Evolutionary conservation across 2,329 filamentous ascomycete genomes (phyloP), one percentile per base, ranked within the genome.

Genomic region (Aureobasidium sp.): DNA sequence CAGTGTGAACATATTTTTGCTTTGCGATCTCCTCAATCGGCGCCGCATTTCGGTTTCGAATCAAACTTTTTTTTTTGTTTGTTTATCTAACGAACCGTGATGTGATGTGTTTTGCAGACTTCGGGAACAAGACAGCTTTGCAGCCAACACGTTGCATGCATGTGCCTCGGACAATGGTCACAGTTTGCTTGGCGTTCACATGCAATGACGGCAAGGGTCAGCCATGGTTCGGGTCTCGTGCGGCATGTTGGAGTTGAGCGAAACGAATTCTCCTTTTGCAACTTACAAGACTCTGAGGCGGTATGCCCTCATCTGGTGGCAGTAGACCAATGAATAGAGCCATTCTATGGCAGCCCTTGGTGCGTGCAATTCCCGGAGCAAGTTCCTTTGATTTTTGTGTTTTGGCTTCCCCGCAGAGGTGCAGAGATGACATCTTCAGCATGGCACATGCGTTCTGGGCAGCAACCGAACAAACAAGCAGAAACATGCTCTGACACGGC

Each of bases 401-500:
- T 44, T 44, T 34, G 51, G 39, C 25, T 44, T 44, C 39, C 51
- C 51, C 51, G 50, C 50, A 54, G 49, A 53, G 25, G 16, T 29
- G 53, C 53, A 58, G 54, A 32, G 16, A 58, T 58, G 54, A 58
- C 54, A 58, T 58, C 41, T 16, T 37, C 21, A 29, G 27, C 21
- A 37, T 37, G 54, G 37, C 29, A 41, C 41, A 47, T 37, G 37
- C 53, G 53, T 32, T 29, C 54, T 36, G 44, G 32, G 55, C 55
- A 59, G 55, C 55, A 59, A 58, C 41, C 13, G 29, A 14, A 37
- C 14, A 30, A 27, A 49, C 25, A 49, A 30, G 16, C 25, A n/a
- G 16, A 41, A 30, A 44, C 34, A 59, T 34, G 42, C 47, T 57
- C 66, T 69, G 55, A 68, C 61, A 49, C 49, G 51, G 1, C 27